Evolutionary conservation across 176 grass and related monocot species (phyloP), one percentile per base, ranked within the genome.

Genomic region (Puya raimondii): DNA sequence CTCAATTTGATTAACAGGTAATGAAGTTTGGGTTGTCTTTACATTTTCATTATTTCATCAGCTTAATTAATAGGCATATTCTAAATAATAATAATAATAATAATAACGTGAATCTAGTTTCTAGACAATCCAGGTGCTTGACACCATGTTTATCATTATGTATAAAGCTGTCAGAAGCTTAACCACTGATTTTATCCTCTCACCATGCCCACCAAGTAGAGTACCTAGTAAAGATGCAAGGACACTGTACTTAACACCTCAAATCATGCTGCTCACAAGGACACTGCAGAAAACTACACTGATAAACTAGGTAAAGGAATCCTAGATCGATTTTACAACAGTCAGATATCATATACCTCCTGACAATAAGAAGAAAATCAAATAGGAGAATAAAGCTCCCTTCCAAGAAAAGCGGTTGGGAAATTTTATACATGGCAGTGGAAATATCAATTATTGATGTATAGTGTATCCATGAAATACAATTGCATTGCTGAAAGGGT

Each of bases 391-490:
- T 13, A 42, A 14, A n/a, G 16, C 16, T 64, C 49, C 18, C 49
- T 17, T 58, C 49, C 33, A 76, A 50, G 26, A 33, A 49, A 52
- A 52, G n/a, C 16, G 7, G 12, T 10, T 29, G 12, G n/a, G 29
- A 9, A 50, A 61, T 78, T 52, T 78, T 49, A 48, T 64, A 74
- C 10, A 71, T 25, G 20, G 54, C 16, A 18, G 54, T 10, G n/a
- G 33, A 42, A 42, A 42, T 20, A 2, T 14, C 10, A 59, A 6
- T 59, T 59, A 15, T 18, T 8, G 20, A 17, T 59, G 54, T 18
- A 59, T 16, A 59, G 21, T 59, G 20, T 20, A 17, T 59, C 20
- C 54, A 9, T 59, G 3, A 59, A 59, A 17, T 59, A 59, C 20
- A 56, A 59, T 20, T 17, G 16, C 8, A 51, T 51, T 27, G 11